Evolutionary conservation across 331 rosid genomes (phyloP), one percentile per base, ranked within the genome.

Genomic region (Pyracantha coccinea): DNA sequence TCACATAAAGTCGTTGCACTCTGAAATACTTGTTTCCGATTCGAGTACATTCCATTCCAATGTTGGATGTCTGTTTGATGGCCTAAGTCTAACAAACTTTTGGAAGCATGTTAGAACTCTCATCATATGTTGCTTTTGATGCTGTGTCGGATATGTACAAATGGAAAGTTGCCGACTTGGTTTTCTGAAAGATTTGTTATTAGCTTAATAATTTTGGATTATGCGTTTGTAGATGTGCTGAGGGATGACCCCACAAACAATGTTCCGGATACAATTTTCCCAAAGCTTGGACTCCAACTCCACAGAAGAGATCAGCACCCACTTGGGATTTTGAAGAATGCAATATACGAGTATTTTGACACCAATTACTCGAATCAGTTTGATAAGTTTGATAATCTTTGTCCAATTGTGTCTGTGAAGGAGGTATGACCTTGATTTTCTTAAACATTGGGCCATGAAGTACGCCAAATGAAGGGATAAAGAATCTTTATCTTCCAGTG

Each of bases 181-280:
- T 11, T 50, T 11, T 69, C 14, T 57, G 17, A 15, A 35, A 31
- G 63, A 21, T 55, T 38, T 4, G 24, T 61, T 66, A 16, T 10
- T 29, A 69, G 70, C 27, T 9, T 60, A n/a, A 35, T 60, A 27
- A 71, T 10, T 31, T 75, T 65, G 75, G 68, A 50, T 55, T 68
- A 25, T 82, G 83, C 75, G 52, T 67, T 78, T 80, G 68, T 85
- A 95, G 97, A 95, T 87, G 90, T 95, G 79, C 80, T 95, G 89
- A 90, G 78, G 82, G 97, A 95, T 68, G 99, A 92, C 66, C 96
- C 97, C 60, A 89, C 96, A 52, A 95, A 95, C 82, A 95, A 95
- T 80, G 97, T 92, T 71, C 97, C 92, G 3, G 97, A 95, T 82
- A 82, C 83, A 6, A 92, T 95, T 60, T 95, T 89, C 73, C 77